Percentiles rank a stretch among this genome's conserved stretches.
Conservation (phyloP, 2,329 filamentous ascomycete genomes). For the Fusarium marasasianum region DNA sequence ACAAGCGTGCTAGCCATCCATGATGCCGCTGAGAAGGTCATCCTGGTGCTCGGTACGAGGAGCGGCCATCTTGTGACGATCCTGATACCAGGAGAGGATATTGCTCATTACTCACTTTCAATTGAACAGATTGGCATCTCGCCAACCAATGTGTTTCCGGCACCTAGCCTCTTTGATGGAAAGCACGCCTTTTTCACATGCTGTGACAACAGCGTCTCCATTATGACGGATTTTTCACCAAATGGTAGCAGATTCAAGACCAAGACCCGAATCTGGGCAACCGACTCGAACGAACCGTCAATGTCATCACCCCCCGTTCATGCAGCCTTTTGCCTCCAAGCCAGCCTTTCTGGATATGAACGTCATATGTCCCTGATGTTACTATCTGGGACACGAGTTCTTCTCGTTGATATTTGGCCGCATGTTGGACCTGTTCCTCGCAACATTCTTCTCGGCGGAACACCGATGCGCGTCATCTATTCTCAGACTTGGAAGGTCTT, state of each 20-base stretch:
- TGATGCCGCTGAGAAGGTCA: slow-evolving; percentile 39
- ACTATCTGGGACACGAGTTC: slow-evolving; percentile 59
- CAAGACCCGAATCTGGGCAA: slow-evolving; percentile 61
- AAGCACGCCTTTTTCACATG: slow-evolving; percentile 53
- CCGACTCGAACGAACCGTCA: slow-evolving; percentile 58
- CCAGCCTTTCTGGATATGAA: slow-evolving; percentile 50
- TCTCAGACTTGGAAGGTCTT: slow-evolving; percentile 62
- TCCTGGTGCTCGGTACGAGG: slow-evolving; percentile 59
- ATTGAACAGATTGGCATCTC: slow-evolving; percentile 49
- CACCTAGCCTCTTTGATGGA: slow-evolving; percentile 37
- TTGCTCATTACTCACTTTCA: slow-evolving; percentile 40
- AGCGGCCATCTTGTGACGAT: slow-evolving; percentile 61
- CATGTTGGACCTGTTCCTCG: slow-evolving; percentile 60
- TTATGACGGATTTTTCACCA: slow-evolving; percentile 53
- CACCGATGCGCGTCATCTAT: slow-evolving; percentile 63
- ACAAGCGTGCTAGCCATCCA: slow-evolving; percentile 55
- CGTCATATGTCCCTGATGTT: slow-evolving; percentile 59
- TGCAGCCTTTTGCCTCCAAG: slow-evolving; percentile 55
- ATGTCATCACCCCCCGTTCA: slow-evolving; percentile 59
- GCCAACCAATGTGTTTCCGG: slow-evolving; percentile 49
- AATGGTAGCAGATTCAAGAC: slow-evolving; percentile 47
- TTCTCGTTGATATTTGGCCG: slow-evolving; percentile 62
- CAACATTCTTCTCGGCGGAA: slow-evolving; percentile 57
- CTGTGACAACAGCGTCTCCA: slow-evolving; percentile 58
- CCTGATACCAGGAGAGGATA: slow-evolving; percentile 29